Evolutionary conservation across 1,139 yeast genomes (phyloP), one percentile per base, ranked within the genome.

Genomic region (Magnusiomyces suaveolens): DNA sequence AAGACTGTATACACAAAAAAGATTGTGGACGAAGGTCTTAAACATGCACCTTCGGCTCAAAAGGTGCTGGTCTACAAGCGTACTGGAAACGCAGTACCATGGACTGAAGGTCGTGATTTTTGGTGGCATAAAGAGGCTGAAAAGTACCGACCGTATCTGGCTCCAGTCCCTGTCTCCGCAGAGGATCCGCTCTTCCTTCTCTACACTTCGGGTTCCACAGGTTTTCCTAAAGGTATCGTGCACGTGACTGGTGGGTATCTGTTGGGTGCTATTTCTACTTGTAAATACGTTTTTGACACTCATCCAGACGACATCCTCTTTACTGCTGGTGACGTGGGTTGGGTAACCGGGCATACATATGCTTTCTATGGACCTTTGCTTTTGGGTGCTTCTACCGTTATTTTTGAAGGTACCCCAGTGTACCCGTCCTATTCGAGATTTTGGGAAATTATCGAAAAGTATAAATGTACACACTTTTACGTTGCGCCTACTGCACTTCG

Each of bases 401-500:
- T 86, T 16, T 86, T 84, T 68, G 94, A 86, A 73, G 92, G 94
- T 60, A 86, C 95, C 8, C 95, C 95, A 2, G 87, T 90, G 20
- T 84, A 84, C 70, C 94, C 95, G 55, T 77, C 81, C 64, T 84
- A 75, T 67, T 82, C 89, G 8, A 79, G 95, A 70, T 84, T 83
- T 67, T 86, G 92, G 92, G 86, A 86, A 60, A 84, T 87, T 65
- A 85, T 86, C 58, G 90, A 87, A 67, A 71, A 78, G 65, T 79
- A 86, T 73, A 80, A 81, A 69, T 89, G 84, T 44, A 85, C 84
- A 52, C 95, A 86, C 66, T 87, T 87, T 68, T 87, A 87, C 67
- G 92, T 87, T 60, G 95, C 96, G 1, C 96, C 96, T 61, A 87
- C 96, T 29, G 95, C 95, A 18, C 75, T 87, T 63, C 80, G 96